Evolutionary conservation across 2,329 filamentous ascomycete genomes (phyloP).

Genomic region (Penicillium sp.): DNA sequence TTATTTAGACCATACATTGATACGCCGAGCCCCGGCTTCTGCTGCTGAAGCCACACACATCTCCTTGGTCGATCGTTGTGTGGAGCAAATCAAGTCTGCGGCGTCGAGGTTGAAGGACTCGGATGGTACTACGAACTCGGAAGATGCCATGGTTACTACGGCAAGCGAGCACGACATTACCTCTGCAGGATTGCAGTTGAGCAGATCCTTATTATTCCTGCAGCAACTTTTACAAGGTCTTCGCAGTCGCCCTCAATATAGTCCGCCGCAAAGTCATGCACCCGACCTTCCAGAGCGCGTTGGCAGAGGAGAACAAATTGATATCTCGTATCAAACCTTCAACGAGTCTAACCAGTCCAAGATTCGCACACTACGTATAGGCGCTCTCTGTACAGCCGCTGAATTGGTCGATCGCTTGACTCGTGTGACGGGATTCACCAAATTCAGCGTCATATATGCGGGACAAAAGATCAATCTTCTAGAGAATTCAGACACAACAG

Average conservation of each 20-base stretch:
- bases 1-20: constrained; percentile 57
- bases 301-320: constrained; percentile 60
- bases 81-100: constrained; percentile 64
- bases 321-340: constrained; percentile 71
- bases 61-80: constrained; percentile 67
- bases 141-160: constrained; percentile 52
- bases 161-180: constrained; percentile 46
- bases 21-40: constrained; percentile 39
- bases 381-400: constrained; percentile 65
- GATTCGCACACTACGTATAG: constrained; percentile 62
- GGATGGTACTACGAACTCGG: constrained; percentile 42
- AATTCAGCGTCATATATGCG: constrained; percentile 68
- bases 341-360: constrained; percentile 58
- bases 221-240: constrained; percentile 60
- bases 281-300: constrained; percentile 54
- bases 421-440: constrained; percentile 69
- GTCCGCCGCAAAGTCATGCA: constrained; percentile 56
- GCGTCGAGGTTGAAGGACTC: constrained; percentile 55
- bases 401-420: constrained; percentile 66
- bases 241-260: constrained; percentile 53
- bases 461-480: constrained; percentile 63
- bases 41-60: constrained; percentile 60
- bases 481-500: constrained; percentile 56
- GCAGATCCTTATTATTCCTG: constrained; percentile 65
- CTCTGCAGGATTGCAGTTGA: constrained; percentile 61